These are phyloP conservation scores for Leptomonas pyrrhocoris DNA, from an alignment of 208 protist genomes.

Conservation along the genomic window DNA sequence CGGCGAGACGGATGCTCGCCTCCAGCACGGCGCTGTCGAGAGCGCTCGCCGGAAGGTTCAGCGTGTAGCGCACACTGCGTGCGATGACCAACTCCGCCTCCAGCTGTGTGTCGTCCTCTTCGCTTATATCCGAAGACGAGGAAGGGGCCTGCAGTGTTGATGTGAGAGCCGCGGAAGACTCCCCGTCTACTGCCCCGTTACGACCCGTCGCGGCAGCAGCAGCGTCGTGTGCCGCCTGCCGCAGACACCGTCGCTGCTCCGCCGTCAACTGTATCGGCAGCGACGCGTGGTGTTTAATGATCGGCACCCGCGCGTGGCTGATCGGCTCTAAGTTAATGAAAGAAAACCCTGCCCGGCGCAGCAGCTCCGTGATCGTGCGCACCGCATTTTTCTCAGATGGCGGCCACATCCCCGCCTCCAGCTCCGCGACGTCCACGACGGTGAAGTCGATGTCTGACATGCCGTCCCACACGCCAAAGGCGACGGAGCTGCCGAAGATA, in stretches of 20 bases:
- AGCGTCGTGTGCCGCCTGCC: constrained; percentile 10
- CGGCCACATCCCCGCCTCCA: constrained; percentile 73
- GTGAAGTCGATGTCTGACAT: constrained; percentile 91
- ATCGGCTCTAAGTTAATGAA: constrained; percentile 87
- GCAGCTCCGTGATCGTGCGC: constrained; percentile 81
- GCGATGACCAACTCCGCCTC: constrained; percentile 77
- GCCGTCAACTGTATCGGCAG: constrained; percentile 56
- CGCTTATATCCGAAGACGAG: too few relatives aligned
- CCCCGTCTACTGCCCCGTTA: not conserved
- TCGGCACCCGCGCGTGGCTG: constrained; percentile 84
- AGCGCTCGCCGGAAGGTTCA: constrained; percentile 49
- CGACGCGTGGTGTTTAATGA: constrained; percentile 91
- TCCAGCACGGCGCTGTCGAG: constrained; percentile 80
- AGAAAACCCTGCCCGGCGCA: constrained; percentile 83
- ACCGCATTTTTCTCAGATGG: constrained; percentile 84
- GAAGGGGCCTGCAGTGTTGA: too few relatives aligned
- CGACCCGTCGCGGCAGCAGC: not conserved
- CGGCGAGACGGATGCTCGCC: constrained; percentile 66
- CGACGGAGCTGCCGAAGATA: constrained; percentile 86
- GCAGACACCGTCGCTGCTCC: constrained; percentile 22
- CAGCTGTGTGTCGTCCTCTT: constrained; percentile 20
- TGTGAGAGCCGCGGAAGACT: too few relatives aligned
- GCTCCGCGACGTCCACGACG: constrained; percentile 76
- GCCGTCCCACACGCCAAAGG: constrained; percentile 88
- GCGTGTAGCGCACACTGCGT: constrained; percentile 70